Conservation (phyloP, 2,329 filamentous ascomycete species). For the Canariomyces notabilis region DNA sequence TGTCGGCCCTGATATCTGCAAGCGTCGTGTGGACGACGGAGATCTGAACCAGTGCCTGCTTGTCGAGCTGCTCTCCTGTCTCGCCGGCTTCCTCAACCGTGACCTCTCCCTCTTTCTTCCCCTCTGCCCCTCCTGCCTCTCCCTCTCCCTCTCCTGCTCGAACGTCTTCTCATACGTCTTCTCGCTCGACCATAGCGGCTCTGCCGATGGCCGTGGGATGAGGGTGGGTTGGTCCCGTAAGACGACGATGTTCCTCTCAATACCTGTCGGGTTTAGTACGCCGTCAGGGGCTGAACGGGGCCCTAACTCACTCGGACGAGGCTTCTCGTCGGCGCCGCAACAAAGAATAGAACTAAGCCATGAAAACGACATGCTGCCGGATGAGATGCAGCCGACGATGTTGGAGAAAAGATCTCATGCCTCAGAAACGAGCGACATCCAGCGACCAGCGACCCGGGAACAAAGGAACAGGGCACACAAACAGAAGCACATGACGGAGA, state of each 20-base stretch:
- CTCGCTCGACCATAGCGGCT: slow-evolving; percentile 24
- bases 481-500: slow-evolving; percentile 12
- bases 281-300: slow-evolving; percentile 13
- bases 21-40: slow-evolving; percentile 41
- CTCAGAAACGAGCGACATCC: slow-evolving; percentile 23
- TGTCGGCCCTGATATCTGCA: slow-evolving; percentile 53
- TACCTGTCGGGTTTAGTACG: slow-evolving; percentile 19
- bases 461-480: slow-evolving; percentile 12
- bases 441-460: slow-evolving; percentile 25
- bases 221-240: slow-evolving; percentile 31
- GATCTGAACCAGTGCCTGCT: slow-evolving; percentile 43
- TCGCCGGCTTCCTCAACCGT: slow-evolving; percentile 14
- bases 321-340: slow-evolving; percentile 39
- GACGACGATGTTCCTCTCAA: slow-evolving; percentile 28
- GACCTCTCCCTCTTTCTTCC: slow-evolving; percentile 14
- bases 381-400: slow-evolving; percentile 20
- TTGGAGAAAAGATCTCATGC: slow-evolving; percentile 19
- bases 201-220: slow-evolving; percentile 28
- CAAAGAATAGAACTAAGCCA: slow-evolving; percentile 46
- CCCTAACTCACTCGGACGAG: slow-evolving; percentile 26
- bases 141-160: too few species aligned
- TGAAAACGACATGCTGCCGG: slow-evolving; percentile 39
- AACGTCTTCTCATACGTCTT: slow-evolving; percentile 30
- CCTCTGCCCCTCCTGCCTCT: too few species aligned
- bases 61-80: slow-evolving; percentile 26